Conservation (phyloP, 495 filamentous ascomycete species). For the Trypethelium eluteriae region DNA sequence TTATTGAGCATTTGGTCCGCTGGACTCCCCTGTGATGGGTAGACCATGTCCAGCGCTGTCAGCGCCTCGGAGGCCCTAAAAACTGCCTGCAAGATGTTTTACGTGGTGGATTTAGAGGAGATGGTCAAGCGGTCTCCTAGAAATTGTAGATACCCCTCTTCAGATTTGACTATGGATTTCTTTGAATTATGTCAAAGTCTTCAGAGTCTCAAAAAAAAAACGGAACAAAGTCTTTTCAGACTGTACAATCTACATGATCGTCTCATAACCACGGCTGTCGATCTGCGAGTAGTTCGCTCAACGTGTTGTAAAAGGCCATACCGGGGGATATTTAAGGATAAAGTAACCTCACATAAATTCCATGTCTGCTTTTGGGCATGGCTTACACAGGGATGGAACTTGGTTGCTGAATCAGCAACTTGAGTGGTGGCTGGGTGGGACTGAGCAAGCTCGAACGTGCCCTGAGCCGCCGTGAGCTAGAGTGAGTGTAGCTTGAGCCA, state of each 20-base stretch:
- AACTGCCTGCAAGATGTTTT: not conserved
- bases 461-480: no score
- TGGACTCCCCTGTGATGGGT: not conserved
- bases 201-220: not conserved
- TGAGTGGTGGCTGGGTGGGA: no score
- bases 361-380: no score
- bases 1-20: not conserved
- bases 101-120: not conserved
- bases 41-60: no score
- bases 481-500: no score
- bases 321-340: no score
- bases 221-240: no score
- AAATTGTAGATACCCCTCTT: conserved; percentile 7
- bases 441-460: no score
- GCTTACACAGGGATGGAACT: no score
- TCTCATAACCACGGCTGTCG: not conserved
- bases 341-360: not conserved
- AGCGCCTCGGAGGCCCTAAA: no score
- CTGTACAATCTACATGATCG: not conserved
- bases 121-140: not conserved
- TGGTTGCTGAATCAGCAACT: no score
- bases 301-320: not conserved
- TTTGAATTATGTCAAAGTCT: not conserved
- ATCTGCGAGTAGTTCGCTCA: not conserved
- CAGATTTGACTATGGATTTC: not conserved